Conservation (phyloP, 306 rosid species). For the Trifolium subterraneum region DNA sequence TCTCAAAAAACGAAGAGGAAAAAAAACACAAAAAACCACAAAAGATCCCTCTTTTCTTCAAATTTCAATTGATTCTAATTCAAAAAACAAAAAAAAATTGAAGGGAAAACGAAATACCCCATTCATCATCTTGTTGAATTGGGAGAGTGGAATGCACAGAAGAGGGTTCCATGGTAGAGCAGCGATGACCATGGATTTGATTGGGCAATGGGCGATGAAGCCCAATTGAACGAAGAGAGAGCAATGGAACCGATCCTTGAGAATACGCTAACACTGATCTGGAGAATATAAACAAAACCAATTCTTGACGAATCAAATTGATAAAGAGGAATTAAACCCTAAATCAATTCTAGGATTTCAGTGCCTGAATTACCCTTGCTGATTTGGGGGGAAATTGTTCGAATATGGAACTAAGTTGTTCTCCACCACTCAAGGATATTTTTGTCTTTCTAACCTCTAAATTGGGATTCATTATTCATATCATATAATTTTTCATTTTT, state of each 20-base stretch:
- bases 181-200: conserved; percentile 57
- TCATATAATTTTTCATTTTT: background rate
- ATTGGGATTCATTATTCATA: background rate
- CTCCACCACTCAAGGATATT: conserved; percentile 14
- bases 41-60: conserved; percentile 1
- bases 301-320: conserved; percentile 19
- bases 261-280: conserved; percentile 31
- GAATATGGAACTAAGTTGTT: background rate
- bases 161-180: conserved; percentile 55
- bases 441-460: conserved; percentile 21
- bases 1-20: background rate
- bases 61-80: background rate
- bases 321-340: conserved; percentile 51
- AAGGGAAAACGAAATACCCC: conserved; percentile 65
- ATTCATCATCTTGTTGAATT: conserved; percentile 66
- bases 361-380: conserved; percentile 47
- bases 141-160: conserved; percentile 59
- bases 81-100: background rate
- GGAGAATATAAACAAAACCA: conserved; percentile 6
- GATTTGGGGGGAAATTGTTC: conserved; percentile 17
- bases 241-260: background rate
- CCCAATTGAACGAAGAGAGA: conserved; percentile 55
- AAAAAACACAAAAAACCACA: background rate
- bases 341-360: conserved; percentile 46
- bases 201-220: conserved; percentile 66